Conservation (phyloP, 768 basidiomycete species). For the Mrakia gelida region DNA sequence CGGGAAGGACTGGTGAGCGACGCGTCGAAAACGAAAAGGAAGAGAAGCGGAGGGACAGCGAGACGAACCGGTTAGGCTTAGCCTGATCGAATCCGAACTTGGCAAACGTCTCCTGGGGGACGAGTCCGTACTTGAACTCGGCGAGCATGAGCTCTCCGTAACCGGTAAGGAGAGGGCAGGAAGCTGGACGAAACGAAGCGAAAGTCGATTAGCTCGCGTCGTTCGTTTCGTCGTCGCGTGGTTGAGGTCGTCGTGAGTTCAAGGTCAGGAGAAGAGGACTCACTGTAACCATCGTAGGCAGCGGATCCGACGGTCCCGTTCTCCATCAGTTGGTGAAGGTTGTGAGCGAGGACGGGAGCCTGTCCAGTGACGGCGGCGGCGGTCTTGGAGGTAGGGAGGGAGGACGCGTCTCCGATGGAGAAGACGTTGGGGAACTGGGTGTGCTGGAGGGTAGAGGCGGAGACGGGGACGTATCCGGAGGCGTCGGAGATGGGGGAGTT, state of each 20-base stretch:
- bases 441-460: conserved; percentile 74
- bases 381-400: conserved; percentile 91
- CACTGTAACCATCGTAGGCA: conserved; percentile 64
- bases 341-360: conserved; percentile 84
- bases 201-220: background rate
- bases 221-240: background rate
- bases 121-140: conserved; percentile 88
- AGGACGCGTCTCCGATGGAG: conserved; percentile 85
- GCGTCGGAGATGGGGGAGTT: conserved; percentile 61
- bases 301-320: conserved; percentile 66
- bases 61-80: conserved; percentile 61
- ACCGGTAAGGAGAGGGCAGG: conserved; percentile 40
- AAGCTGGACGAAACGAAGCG: conserved; percentile 27
- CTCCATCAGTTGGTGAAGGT: conserved; percentile 69
- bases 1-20: background rate
- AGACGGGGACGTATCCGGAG: conserved; percentile 84
- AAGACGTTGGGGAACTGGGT: conserved; percentile 82
- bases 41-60: background rate
- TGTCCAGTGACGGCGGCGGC: conserved; percentile 89
- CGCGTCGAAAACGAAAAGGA: background rate
- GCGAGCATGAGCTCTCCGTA: conserved; percentile 58
- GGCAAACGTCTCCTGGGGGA: conserved; percentile 81
- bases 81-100: conserved; percentile 63
- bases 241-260: too few species aligned
- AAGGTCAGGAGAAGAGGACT: background rate